Evolutionary conservation across 1,284 basidiomycete genomes (phyloP).

Genomic region (Sanghuangporus weigelae): DNA sequence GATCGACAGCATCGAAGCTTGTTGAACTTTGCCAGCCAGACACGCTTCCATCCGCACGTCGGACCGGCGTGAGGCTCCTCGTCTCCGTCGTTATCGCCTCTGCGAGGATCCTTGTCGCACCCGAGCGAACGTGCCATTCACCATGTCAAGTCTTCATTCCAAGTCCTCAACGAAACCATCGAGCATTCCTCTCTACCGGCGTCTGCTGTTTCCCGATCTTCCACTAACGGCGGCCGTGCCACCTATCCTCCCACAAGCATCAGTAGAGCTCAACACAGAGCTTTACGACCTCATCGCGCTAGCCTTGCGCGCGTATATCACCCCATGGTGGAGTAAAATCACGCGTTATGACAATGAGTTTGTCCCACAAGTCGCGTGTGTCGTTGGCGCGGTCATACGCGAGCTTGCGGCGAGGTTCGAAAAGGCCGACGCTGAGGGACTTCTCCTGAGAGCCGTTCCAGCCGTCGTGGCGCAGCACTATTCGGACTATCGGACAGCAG

Average conservation of each 20-base stretch:
- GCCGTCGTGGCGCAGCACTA: conserved; percentile 65
- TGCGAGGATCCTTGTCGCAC: not conserved
- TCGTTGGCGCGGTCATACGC: conserved; percentile 55
- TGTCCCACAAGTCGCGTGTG: conserved; percentile 60
- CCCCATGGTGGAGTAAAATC: conserved; percentile 79
- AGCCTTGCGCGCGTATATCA: conserved; percentile 67
- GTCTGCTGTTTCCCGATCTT: conserved; percentile 64
- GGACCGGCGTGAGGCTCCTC: not conserved
- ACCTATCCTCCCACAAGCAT: conserved; percentile 42
- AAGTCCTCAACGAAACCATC: conserved; percentile 21
- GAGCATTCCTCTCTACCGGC: conserved; percentile 46
- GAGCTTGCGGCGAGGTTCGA: conserved; percentile 54
- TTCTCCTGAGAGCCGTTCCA: conserved; percentile 59
- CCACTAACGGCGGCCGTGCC: conserved; percentile 44
- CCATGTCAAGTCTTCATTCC: conserved; percentile 13
- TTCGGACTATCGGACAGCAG: conserved; percentile 65
- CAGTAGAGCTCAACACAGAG: conserved; percentile 57
- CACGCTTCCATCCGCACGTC: not conserved
- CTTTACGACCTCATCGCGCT: conserved; percentile 76
- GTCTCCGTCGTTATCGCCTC: not conserved
- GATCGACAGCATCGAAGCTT: not conserved
- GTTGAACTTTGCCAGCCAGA: not conserved
- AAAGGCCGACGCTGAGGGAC: conserved; percentile 47
- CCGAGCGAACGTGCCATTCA: not conserved
- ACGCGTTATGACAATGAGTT: conserved; percentile 79